Evolutionary conservation across 495 filamentous ascomycete species (phyloP), one percentile per base, ranked within the genome.

Genomic region (Aspergillus nanangensis): DNA sequence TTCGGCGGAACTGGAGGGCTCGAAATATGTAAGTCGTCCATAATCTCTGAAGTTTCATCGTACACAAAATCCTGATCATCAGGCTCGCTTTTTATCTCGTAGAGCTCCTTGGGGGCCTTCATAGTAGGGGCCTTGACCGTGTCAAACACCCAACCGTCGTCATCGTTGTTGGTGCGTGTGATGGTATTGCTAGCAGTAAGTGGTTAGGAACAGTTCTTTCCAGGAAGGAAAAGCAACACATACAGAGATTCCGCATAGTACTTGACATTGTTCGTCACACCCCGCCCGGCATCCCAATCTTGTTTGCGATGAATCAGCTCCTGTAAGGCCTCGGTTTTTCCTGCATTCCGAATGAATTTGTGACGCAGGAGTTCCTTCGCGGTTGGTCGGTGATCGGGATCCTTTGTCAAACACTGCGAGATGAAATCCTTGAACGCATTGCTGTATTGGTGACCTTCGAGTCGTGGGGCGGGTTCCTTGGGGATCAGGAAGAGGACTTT

Each of bases 401-500:
- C 88, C 60, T 96, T 95, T 33, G 92, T 84, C 44, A 98, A 72
- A 61, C 93, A 98, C 51, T 87, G 80, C 0, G 86, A 74, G 34
- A 97, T 78, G 60, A 98, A 98, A 46, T 97, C 93, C 63, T 89
- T 95, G 69, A 97, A 95, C 19, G 90, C 85, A 52, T 76, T 85
- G 61, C 88, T 93, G 62, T 89, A 96, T 50, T 84, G 75, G 45
- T 76, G 75, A 14, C 94, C 93, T 60, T 96, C 89, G 3, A 98
- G 72, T 42, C 81, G 77, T 31, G 93, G 90, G 4, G 93, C 85
- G 9, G 88, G 79, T 43, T 87, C 85, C 71, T 97, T 97, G 0
- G 93, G 93, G 51, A 98, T 98, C 39, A 90, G 74, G 66, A 98
- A 96, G n/a, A 98, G 74, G 13, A 96, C 90, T 63, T 98, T 98